phyloP scores from a whole-genome alignment of 2,329 filamentous ascomycete species.

The Botrytis paeoniae region DNA sequence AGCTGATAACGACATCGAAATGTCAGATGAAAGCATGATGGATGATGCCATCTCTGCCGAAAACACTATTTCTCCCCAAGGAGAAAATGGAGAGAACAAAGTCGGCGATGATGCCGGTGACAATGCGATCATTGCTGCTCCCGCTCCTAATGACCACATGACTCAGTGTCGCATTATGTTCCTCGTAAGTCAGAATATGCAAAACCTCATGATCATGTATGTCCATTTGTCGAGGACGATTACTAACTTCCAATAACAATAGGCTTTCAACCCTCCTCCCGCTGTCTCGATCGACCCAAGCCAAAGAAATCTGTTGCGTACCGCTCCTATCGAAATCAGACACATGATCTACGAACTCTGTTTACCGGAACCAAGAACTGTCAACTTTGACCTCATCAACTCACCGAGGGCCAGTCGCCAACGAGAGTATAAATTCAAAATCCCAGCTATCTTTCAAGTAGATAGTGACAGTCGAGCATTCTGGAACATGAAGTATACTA shows the following conservation, averaged over 20 bases:
- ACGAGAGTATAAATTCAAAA: neutral
- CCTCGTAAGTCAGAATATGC: neutral
- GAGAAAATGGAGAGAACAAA: neutral
- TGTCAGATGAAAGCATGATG: neutral
- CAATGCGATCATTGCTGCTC: neutral
- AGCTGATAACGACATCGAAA: neutral
- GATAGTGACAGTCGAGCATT: neutral
- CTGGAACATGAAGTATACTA: neutral
- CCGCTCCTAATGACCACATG: neutral
- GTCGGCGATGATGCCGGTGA: neutral
- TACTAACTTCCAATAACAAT: neutral
- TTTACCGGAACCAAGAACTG: neutral
- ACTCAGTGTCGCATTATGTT: neutral
- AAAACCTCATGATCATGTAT: neutral
- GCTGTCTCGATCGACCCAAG: neutral
- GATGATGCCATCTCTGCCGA: neutral
- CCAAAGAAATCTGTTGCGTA: neutral
- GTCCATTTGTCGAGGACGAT: neutral
- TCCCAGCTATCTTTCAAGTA: neutral
- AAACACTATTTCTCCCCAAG: neutral
- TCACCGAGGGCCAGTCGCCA: neutral
- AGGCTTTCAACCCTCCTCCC: neutral
- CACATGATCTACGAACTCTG: neutral
- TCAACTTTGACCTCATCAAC: neutral
- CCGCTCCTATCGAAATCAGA: neutral